Evolutionary conservation across 495 filamentous ascomycete genomes (phyloP), one percentile per base, ranked within the genome.

Genomic region (Penicillium ucsense): DNA sequence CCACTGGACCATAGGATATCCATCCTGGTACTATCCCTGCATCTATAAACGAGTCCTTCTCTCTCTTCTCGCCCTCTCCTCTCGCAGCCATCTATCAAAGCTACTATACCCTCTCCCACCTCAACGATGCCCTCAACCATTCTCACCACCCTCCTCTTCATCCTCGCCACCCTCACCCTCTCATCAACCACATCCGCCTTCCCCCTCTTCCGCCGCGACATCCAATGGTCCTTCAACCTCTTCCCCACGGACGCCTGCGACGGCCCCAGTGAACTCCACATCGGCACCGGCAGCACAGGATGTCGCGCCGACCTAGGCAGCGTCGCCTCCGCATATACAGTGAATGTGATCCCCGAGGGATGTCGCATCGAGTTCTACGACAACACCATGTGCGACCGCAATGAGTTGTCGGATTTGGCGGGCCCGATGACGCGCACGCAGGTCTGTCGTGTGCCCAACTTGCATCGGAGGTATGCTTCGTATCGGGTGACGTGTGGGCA

Each of bases 351-450:
- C 10, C 39, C 49, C 4, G 49, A 51, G 1, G 54, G 56, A 28
- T 62, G 59, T 31, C 51, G 46, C 28, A 51, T 62, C 38, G 49
- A 62, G 38, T 60, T 60, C 35, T 62, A 49, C 35, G 59, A 62
- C 29, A 62, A 62, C 44, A 62, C 59, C 10, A 62, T 62, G 59
- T 62, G 59, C 50, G 59, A 62, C 27, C 32, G 37, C 31, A 47
- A 31, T 35, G 56, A 57, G 20, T 38, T 49, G 8, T 51, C 51
- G 4, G 57, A 52, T 36, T 12, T 60, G 8, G 49, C 54, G 1
- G 50, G 49, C 6, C 49, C 55, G 7, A 38, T 47, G 20, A 51
- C 31, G n/a, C 27, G 38, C 31, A 41, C 46, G 3, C 47, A 51
- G 10, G 33, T 35, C 4, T 62, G 59, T 35, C 56, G 41, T 31